Evolutionary conservation across 2,329 filamentous ascomycete species (phyloP).

Genomic region (Claviceps pusilla): DNA sequence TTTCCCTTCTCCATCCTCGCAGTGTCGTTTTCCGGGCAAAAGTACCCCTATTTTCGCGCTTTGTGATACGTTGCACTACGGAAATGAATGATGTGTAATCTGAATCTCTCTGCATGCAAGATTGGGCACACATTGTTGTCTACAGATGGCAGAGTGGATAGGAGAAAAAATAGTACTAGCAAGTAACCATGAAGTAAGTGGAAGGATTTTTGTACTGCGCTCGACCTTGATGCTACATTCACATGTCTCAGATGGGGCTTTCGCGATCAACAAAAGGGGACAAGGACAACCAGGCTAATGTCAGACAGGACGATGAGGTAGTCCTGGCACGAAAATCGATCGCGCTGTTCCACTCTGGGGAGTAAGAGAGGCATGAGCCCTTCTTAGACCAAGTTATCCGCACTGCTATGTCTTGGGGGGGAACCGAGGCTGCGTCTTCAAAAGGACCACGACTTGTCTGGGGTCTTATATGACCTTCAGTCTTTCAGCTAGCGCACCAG

Average conservation of each 20-base stretch:
- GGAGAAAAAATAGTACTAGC: not conserved
- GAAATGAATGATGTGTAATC: not conserved
- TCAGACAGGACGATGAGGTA: no score
- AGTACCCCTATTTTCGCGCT: not conserved
- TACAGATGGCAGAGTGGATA: not conserved
- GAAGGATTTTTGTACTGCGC: not conserved
- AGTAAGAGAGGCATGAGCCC: not conserved
- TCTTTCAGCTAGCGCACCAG: not conserved
- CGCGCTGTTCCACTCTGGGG: not conserved
- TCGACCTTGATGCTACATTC: not conserved
- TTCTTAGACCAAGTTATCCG: not conserved
- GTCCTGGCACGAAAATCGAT: not conserved
- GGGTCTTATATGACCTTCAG: not conserved
- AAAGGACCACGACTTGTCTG: not conserved
- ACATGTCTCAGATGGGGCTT: not conserved
- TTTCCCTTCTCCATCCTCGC: not conserved
- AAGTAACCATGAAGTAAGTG: not conserved
- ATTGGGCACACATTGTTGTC: not conserved
- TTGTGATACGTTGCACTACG: not conserved
- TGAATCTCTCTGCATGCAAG: not conserved
- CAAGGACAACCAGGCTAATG: not conserved
- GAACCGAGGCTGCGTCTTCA: not conserved
- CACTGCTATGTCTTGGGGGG: not conserved
- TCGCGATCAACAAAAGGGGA: not conserved
- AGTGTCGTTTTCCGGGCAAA: not conserved